Conservation (phyloP, 805 yeast species). For the Ogataea neopini region DNA sequence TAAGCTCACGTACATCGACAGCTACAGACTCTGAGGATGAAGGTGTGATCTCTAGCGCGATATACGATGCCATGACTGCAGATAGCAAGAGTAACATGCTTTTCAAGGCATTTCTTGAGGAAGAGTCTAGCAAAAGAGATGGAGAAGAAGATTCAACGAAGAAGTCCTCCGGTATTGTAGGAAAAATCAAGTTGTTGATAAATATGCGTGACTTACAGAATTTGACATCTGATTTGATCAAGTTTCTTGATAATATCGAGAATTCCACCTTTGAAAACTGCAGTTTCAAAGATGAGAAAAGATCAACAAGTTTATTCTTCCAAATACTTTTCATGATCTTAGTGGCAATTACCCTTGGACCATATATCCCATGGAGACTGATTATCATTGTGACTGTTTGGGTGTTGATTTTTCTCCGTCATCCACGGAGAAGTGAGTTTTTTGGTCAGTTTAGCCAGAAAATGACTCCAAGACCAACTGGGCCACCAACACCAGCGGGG, state of each 20-base stretch:
- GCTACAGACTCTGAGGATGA: slow-evolving; percentile 22
- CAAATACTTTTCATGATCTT: slow-evolving; percentile 42
- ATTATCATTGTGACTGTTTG: slow-evolving; percentile 61
- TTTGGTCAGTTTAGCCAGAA: slow-evolving; percentile 26
- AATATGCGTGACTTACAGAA: slow-evolving; percentile 77
- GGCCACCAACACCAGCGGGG: not conserved
- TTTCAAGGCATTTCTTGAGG: slow-evolving; percentile 18
- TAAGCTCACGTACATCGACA: slow-evolving; percentile 18
- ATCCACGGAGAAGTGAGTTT: slow-evolving; percentile 50
- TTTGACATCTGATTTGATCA: slow-evolving; percentile 54
- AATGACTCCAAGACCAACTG: not conserved
- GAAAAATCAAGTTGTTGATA: slow-evolving; percentile 45
- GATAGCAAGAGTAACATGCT: slow-evolving; percentile 16
- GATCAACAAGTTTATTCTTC: slow-evolving; percentile 61
- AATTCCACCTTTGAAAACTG: slow-evolving; percentile 59
- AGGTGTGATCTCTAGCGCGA: slow-evolving; percentile 10
- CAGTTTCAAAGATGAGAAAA: slow-evolving; percentile 68
- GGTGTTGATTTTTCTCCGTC: slow-evolving; percentile 51
- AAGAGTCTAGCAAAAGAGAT: slow-evolving; percentile 9
- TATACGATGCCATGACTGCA: slow-evolving; percentile 22
- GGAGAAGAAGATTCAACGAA: slow-evolving; percentile 7
- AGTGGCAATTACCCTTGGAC: slow-evolving; percentile 43
- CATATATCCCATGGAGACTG: slow-evolving; percentile 63
- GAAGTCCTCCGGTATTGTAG: slow-evolving; percentile 18
- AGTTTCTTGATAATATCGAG: slow-evolving; percentile 52